A percentile compares a stretch with the other conserved stretches of the same genome.
Conservation (phyloP, 129 eudicot species). For the Escallonia herrerae region DNA sequence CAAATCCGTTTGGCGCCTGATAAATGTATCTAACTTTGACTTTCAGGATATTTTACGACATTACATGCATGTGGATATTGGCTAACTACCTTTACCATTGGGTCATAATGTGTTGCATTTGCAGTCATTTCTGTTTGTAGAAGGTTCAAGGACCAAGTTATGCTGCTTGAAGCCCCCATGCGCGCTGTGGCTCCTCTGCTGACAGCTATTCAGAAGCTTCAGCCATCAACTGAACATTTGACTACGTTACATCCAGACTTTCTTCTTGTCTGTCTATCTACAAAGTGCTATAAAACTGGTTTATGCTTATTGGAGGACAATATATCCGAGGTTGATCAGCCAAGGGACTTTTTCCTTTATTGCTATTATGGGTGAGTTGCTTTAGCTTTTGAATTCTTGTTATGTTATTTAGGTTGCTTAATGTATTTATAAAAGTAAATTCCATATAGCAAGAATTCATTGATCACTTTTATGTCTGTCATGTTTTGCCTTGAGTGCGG, state of each 20-base stretch:
- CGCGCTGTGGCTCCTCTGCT: slow-evolving; percentile 80
- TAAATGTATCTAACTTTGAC: slow-evolving; percentile 41
- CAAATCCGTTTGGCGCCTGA: slow-evolving; percentile 78
- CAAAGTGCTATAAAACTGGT: slow-evolving; percentile 81
- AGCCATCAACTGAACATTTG: slow-evolving; percentile 58
- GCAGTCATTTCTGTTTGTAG: slow-evolving; percentile 76
- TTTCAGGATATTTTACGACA: background rate
- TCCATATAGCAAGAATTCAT: too few species aligned
- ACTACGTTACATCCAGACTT: slow-evolving; percentile 83
- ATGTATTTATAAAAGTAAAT: too few species aligned
- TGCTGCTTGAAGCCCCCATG: slow-evolving; percentile 60
- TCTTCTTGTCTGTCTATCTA: slow-evolving; percentile 70
- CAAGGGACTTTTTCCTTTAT: slow-evolving; percentile 77
- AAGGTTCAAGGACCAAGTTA: slow-evolving; percentile 62
- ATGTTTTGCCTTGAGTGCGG: too few species aligned
- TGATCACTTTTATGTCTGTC: too few species aligned
- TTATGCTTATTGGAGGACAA: slow-evolving; percentile 69
- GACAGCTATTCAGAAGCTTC: slow-evolving; percentile 70
- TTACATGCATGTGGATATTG: background rate
- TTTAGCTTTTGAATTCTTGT: background rate
- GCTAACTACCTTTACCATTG: background rate
- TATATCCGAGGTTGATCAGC: slow-evolving; percentile 82
- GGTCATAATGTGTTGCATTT: slow-evolving; percentile 16
- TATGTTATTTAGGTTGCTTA: too few species aligned
- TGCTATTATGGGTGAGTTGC: slow-evolving; percentile 91